Evolutionary conservation across 306 rosid genomes (phyloP).

Genomic region (Fagus crenata): DNA sequence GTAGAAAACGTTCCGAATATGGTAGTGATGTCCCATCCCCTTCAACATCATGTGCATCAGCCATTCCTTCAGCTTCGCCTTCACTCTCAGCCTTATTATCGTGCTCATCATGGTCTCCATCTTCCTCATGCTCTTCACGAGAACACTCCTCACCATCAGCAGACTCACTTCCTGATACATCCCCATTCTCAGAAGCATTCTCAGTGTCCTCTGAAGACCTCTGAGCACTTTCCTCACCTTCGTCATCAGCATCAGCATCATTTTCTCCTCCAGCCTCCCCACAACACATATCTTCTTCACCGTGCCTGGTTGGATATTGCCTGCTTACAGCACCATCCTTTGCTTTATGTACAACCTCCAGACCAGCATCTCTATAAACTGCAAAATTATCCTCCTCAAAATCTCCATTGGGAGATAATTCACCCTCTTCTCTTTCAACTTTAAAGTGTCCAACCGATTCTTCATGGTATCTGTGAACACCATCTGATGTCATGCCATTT

Average conservation of each 20-base stretch:
- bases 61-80: constrained; percentile 98
- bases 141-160: constrained; percentile 94
- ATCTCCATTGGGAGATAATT: constrained; percentile 96
- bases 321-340: constrained; percentile 50
- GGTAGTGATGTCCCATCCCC: constrained; percentile 81
- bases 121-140: constrained; percentile 90
- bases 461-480: constrained; percentile 52
- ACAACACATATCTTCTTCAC: constrained; percentile 55
- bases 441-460: constrained; percentile 66
- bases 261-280: constrained; percentile 83
- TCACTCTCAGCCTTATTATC: constrained; percentile 96
- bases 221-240: constrained; percentile 92
- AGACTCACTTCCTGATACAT: constrained; percentile 89
- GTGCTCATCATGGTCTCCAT: constrained; percentile 68
- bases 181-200: constrained; percentile 90
- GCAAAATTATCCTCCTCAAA: constrained; percentile 91
- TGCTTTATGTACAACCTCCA: constrained; percentile 47
- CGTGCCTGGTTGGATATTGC: constrained; percentile 61
- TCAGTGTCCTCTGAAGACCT: constrained; percentile 98
- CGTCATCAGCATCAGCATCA: constrained; percentile 85
- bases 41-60: constrained; percentile 90
- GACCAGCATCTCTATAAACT: constrained; percentile 59
- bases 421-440: constrained; percentile 97
- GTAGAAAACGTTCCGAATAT: constrained; percentile 78
- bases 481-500: constrained; percentile 59